Conservation (phyloP, 495 filamentous ascomycete genomes). For the Podospora bellae-mahoneyi region DNA sequence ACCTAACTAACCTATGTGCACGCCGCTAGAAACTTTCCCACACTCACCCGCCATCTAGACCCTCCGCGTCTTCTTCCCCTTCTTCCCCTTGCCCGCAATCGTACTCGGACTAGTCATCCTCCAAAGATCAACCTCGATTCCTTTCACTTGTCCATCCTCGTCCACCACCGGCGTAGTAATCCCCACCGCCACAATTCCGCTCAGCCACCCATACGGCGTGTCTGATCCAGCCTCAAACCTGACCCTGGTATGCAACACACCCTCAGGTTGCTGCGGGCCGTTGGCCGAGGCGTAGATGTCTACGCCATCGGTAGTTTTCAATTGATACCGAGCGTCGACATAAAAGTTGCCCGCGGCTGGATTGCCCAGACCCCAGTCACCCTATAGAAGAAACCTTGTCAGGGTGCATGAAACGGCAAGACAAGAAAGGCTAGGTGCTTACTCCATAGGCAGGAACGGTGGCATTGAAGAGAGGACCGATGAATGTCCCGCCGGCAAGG, state of each 20-base stretch:
- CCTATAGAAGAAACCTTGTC: neutral
- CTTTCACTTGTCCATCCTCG: neutral
- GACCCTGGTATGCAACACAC: constrained; percentile 4
- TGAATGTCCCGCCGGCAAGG: constrained; percentile 19
- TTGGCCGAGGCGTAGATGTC: constrained; percentile 13
- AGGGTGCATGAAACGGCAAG: no score
- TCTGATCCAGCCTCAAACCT: constrained; percentile 15
- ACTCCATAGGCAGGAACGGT: constrained; percentile 10
- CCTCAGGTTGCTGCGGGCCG: constrained; percentile 13
- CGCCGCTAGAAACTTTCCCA: no score
- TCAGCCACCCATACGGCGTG: constrained; percentile 17
- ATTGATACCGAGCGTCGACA: constrained; percentile 13
- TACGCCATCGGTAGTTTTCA: constrained; percentile 16
- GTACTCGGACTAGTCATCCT: neutral
- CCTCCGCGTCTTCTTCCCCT: neutral
- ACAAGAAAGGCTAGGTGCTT: no score
- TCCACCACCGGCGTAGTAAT: constrained; percentile 8
- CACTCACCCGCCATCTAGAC: no score
- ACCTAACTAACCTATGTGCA: no score
- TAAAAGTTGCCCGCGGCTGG: constrained; percentile 5
- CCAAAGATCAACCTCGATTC: neutral
- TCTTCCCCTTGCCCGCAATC: no score
- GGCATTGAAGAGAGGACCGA: constrained; percentile 11
- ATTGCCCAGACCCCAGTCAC: constrained; percentile 17
- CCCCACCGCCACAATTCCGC: constrained; percentile 16